phyloP scores from a whole-genome alignment of 352 stramenopile species.

The Pythium grandisporangium region DNA sequence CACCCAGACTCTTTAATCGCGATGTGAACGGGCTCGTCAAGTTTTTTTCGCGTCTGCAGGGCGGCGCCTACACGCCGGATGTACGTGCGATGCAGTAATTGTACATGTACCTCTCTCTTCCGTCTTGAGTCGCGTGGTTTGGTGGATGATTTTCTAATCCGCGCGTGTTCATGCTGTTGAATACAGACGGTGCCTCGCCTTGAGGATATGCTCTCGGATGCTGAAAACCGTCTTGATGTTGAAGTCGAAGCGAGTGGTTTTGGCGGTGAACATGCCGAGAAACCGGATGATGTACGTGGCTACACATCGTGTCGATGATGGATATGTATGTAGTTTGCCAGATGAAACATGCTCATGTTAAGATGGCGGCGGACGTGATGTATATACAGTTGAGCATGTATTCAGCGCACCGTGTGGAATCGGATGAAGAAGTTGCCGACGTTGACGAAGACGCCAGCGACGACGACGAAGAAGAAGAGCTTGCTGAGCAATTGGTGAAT shows the following conservation, averaged over 20 bases:
- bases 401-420: constrained; percentile 42
- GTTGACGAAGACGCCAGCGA: constrained; percentile 19
- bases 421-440: constrained; percentile 25
- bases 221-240: constrained; percentile 20
- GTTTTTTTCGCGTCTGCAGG: constrained; percentile 89
- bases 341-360: too few species aligned
- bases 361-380: too few species aligned
- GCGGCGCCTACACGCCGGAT: constrained; percentile 74
- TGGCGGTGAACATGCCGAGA: constrained; percentile 25
- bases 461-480: constrained; percentile 15
- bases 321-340: too few species aligned
- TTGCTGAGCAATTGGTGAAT: constrained; percentile 27
- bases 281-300: constrained; percentile 19
- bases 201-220: constrained; percentile 24
- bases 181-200: constrained; percentile 12
- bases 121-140: background rate
- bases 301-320: too few species aligned
- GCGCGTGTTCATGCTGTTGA: too few species aligned
- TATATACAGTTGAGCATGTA: constrained; percentile 46
- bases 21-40: constrained; percentile 96
- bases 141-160: constrained; percentile 1
- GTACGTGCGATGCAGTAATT: constrained; percentile 31
- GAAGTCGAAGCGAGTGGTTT: constrained; percentile 45
- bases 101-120: background rate
- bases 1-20: constrained; percentile 84